Conservation (phyloP, 2,329 filamentous ascomycete species). For the Claviceps paspali region DNA sequence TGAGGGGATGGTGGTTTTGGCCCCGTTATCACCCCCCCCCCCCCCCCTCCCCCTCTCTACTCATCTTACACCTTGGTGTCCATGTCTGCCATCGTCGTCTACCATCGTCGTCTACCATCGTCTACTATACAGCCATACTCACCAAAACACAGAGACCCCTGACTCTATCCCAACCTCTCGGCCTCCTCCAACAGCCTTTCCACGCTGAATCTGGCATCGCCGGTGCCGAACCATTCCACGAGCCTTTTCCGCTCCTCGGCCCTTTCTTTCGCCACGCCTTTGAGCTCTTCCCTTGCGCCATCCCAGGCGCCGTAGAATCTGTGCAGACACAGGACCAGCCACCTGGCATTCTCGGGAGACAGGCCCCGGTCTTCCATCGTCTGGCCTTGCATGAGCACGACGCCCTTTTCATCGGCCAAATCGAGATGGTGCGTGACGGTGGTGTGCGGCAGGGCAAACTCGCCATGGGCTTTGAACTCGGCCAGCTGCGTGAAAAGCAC, state of each 20-base stretch:
- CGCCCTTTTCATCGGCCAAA: conserved; percentile 52
- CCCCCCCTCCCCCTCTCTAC: too few species aligned
- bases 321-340: conserved; percentile 84
- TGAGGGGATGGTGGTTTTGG: too few species aligned
- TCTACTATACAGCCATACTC: too few species aligned
- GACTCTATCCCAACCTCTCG: conserved; percentile 51
- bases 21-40: too few species aligned
- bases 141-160: neutral
- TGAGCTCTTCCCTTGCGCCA: conserved; percentile 20
- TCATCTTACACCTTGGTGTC: too few species aligned
- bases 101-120: too few species aligned
- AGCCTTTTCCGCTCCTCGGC: conserved; percentile 50
- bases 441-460: conserved; percentile 84
- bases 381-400: conserved; percentile 76
- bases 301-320: conserved; percentile 70
- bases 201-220: conserved; percentile 66
- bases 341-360: conserved; percentile 67
- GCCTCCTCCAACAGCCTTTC: conserved; percentile 79
- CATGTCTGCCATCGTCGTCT: too few species aligned
- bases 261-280: conserved; percentile 35
- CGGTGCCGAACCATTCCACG: conserved; percentile 66
- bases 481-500: conserved; percentile 90
- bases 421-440: conserved; percentile 87
- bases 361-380: conserved; percentile 66
- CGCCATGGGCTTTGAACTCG: conserved; percentile 80